Conservation (phyloP, 2,329 filamentous ascomycete genomes). For the Cadophora luteo-olivacea region DNA sequence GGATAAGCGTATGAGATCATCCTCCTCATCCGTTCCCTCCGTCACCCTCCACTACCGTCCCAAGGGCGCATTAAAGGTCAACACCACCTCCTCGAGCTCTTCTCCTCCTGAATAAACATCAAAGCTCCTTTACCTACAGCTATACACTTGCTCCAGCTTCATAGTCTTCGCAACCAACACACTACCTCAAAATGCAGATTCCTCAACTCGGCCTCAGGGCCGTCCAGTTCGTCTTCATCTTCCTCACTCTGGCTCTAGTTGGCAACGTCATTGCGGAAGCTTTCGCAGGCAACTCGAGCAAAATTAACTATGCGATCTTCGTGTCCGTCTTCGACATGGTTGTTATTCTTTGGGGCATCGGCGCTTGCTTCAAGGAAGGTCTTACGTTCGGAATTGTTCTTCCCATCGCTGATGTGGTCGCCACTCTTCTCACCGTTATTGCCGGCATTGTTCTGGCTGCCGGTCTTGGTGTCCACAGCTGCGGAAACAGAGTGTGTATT, state of each 20-base stretch:
- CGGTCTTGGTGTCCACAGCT: conserved; percentile 72
- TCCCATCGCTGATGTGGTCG: conserved; percentile 62
- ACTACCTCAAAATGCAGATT: conserved; percentile 32
- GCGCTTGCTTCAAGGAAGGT: conserved; percentile 58
- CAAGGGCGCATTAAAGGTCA: conserved; percentile 14
- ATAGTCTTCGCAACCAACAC: not conserved
- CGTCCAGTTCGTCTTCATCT: conserved; percentile 40
- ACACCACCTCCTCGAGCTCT: not conserved
- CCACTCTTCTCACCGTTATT: conserved; percentile 72
- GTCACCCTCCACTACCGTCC: conserved; percentile 11
- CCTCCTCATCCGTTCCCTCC: conserved; percentile 9
- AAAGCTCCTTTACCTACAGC: not conserved
- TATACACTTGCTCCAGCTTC: not conserved
- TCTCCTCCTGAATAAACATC: not conserved
- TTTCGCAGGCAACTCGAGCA: conserved; percentile 66
- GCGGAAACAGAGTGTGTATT: conserved; percentile 60
- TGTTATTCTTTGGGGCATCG: conserved; percentile 66
- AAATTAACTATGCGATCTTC: conserved; percentile 68
- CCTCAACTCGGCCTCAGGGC: conserved; percentile 37
- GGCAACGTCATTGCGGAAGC: conserved; percentile 54
- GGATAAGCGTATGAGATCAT: conserved; percentile 25
- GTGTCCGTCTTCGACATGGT: conserved; percentile 71
- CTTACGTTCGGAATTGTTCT: conserved; percentile 58
- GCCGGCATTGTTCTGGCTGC: conserved; percentile 73
- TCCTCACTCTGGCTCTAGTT: conserved; percentile 42